Percentiles rank a stretch among this genome's conserved stretches.
Conservation (phyloP, 140 eudicot genomes). For the Senecio squalidus region DNA sequence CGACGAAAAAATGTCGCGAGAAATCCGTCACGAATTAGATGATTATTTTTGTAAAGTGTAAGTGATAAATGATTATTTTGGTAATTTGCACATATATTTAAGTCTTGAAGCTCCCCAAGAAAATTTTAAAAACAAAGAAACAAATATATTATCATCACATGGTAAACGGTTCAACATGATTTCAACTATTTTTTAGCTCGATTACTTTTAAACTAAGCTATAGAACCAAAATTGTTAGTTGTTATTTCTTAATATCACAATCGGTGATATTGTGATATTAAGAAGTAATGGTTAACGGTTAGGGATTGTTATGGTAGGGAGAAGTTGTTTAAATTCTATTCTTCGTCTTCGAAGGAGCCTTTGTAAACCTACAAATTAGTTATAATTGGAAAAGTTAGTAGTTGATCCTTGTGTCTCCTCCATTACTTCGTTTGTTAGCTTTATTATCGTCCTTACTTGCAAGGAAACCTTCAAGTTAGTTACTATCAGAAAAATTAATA, state of each 20-base stretch:
- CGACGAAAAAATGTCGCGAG: too few relatives aligned
- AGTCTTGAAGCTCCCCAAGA: neutral
- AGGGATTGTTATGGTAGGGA: slow-evolving; percentile 30
- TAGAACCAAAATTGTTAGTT: neutral
- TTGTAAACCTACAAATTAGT: too few relatives aligned
- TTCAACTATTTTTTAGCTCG: neutral
- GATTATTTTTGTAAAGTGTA: too few relatives aligned
- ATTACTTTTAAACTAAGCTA: neutral
- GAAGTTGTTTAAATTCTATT: slow-evolving; percentile 36
- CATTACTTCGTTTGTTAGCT: slow-evolving; percentile 34
- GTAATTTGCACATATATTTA: too few relatives aligned
- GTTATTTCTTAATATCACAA: neutral
- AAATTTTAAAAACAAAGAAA: neutral
- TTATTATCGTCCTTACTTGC: slow-evolving; percentile 43
- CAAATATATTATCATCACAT: neutral
- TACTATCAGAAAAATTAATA: neutral
- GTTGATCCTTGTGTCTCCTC: slow-evolving; percentile 45
- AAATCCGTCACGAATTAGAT: too few relatives aligned
- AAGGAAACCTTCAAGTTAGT: neutral
- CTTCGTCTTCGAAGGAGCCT: slow-evolving; percentile 41
- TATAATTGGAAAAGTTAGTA: too few relatives aligned
- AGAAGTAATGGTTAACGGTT: too few relatives aligned
- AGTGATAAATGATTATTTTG: too few relatives aligned
- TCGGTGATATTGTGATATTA: too few relatives aligned
- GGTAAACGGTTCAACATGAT: neutral